These are phyloP conservation scores for Herpotrichia juniperi DNA, from an alignment of 2,329 filamentous ascomycete genomes.

Conservation along the genomic window DNA sequence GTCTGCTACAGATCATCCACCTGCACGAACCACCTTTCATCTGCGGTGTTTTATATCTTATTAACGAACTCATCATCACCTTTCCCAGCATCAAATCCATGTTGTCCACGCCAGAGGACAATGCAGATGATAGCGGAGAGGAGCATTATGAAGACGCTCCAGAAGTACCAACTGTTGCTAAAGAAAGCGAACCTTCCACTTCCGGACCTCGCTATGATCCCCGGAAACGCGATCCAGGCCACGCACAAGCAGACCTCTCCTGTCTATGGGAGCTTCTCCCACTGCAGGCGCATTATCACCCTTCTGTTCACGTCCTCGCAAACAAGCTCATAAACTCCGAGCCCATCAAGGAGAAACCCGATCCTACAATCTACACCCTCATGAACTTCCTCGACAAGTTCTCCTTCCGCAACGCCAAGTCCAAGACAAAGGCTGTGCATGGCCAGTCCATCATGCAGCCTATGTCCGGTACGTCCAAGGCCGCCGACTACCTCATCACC, in stretches of 20 bases:
- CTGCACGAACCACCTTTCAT: slow-evolving; percentile 92
- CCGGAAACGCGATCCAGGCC: slow-evolving; percentile 87
- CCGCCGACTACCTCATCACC: slow-evolving; percentile 66
- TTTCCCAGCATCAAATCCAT: slow-evolving; percentile 83
- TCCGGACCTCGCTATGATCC: slow-evolving; percentile 70
- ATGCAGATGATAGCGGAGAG: slow-evolving; percentile 76
- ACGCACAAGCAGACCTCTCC: slow-evolving; percentile 88
- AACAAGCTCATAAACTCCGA: slow-evolving; percentile 71
- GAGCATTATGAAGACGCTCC: slow-evolving; percentile 72
- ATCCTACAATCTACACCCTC: slow-evolving; percentile 86
- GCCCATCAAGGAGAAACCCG: slow-evolving; percentile 82
- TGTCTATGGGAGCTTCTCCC: slow-evolving; percentile 94
- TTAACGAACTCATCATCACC: slow-evolving; percentile 77
- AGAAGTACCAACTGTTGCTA: slow-evolving; percentile 48
- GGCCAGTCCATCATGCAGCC: slow-evolving; percentile 98
- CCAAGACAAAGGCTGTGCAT: slow-evolving; percentile 63
- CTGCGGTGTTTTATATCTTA: slow-evolving; percentile 88
- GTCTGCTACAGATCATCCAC: slow-evolving; percentile 83
- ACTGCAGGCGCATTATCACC: slow-evolving; percentile 84
- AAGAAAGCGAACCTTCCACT: slow-evolving; percentile 23
- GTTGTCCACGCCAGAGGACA: slow-evolving; percentile 71
- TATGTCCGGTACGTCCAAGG: slow-evolving; percentile 68
- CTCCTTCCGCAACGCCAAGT: slow-evolving; percentile 93
- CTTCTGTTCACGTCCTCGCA: slow-evolving; percentile 87
- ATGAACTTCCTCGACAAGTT: slow-evolving; percentile 98